Percentiles rank a stretch among this genome's conserved stretches.
These are phyloP conservation scores for Cladosporium cucumerinum DNA, from an alignment of 2,329 filamentous ascomycete genomes.

Conservation along the genomic window DNA sequence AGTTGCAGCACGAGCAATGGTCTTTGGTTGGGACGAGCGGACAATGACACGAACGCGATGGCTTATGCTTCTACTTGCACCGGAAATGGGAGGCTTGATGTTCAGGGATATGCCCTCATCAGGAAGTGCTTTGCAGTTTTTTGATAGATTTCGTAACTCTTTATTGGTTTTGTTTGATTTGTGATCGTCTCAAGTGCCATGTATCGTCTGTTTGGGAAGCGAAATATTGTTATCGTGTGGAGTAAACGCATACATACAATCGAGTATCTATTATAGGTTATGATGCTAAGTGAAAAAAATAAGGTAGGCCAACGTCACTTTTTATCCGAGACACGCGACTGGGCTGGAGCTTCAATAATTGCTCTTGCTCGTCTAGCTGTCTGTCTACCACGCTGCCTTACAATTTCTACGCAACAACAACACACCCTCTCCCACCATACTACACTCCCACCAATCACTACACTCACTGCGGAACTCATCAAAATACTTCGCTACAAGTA, in stretches of 20 bases:
- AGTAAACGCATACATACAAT: background rate
- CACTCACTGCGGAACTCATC: background rate
- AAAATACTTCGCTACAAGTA: background rate
- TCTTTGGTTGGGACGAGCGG: conserved; percentile 1
- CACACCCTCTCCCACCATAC: background rate
- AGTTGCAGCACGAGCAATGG: background rate
- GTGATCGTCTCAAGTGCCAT: background rate
- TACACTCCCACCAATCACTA: background rate
- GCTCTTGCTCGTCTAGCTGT: background rate
- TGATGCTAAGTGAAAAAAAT: background rate
- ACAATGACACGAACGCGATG: conserved; percentile 10
- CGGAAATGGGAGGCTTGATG: conserved; percentile 8
- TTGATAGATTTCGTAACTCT: conserved; percentile 8
- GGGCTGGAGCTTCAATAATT: background rate
- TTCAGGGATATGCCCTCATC: conserved; percentile 13
- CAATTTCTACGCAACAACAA: background rate
- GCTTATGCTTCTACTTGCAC: conserved; percentile 1
- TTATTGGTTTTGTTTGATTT: background rate
- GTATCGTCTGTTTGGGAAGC: background rate
- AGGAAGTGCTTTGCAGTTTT: background rate
- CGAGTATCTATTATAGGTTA: background rate
- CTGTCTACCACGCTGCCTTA: background rate
- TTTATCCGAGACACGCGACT: background rate
- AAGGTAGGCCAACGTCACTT: background rate
- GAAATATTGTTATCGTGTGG: background rate